A percentile compares a stretch with the other conserved stretches of the same genome.
Evolutionary conservation across 2,329 filamentous ascomycete species (phyloP).

Genomic region (Aspergillus intermedius): DNA sequence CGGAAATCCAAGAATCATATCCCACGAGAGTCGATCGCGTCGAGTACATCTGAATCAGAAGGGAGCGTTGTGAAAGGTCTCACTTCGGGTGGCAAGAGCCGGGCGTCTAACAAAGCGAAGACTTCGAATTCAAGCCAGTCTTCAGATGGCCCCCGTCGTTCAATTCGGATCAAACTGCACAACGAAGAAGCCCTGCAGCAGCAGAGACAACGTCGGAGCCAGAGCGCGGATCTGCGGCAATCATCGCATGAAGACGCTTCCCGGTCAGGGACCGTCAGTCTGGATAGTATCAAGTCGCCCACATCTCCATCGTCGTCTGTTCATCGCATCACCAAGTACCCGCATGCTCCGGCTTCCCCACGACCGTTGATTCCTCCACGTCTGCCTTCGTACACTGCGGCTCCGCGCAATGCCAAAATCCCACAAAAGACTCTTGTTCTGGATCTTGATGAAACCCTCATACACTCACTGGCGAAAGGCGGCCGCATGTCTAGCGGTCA

Average conservation of each 20-base stretch:
- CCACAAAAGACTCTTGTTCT: constrained; percentile 90
- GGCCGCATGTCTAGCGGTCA: constrained; percentile 93
- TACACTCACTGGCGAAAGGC: constrained; percentile 96
- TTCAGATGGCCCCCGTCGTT: constrained; percentile 63
- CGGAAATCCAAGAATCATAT: constrained; percentile 26
- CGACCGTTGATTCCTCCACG: constrained; percentile 82
- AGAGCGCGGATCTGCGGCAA: constrained; percentile 24
- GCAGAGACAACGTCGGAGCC: constrained; percentile 46
- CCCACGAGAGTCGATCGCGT: constrained; percentile 41
- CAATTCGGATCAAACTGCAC: constrained; percentile 84
- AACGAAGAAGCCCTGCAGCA: constrained; percentile 69
- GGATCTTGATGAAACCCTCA: constrained; percentile 93
- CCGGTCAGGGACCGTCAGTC: constrained; percentile 49
- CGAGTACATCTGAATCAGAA: constrained; percentile 52
- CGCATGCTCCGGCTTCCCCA: constrained; percentile 80
- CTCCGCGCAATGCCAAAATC: constrained; percentile 34
- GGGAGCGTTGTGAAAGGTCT: constrained; percentile 25
- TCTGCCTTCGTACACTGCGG: constrained; percentile 75
- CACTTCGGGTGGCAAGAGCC: constrained; percentile 15
- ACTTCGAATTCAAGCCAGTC: constrained; percentile 15
- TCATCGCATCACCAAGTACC: constrained; percentile 74
- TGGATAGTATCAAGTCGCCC: constrained; percentile 83
- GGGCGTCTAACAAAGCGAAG: constrained; percentile 20
- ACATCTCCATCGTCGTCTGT: constrained; percentile 62
- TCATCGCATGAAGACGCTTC: constrained; percentile 21